Conservation (phyloP, 495 filamentous ascomycete species). For the Penicillium salamii region DNA sequence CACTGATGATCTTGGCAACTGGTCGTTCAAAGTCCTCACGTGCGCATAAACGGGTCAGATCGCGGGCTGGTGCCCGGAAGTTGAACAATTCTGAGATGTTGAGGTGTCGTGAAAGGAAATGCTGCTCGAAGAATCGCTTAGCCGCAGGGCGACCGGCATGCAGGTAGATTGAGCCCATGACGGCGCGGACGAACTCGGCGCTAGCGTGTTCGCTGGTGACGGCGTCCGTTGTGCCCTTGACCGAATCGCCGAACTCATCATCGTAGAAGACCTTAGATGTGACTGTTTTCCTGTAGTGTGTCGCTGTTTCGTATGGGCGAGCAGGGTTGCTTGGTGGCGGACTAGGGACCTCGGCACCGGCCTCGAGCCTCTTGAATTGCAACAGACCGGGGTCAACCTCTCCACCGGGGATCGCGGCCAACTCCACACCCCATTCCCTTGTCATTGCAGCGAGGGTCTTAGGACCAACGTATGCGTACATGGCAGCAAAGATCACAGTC, state of each 20-base stretch:
- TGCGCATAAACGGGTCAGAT: slow-evolving; percentile 74
- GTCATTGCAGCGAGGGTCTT: slow-evolving; percentile 67
- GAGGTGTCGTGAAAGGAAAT: slow-evolving; percentile 78
- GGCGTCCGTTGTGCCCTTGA: slow-evolving; percentile 22
- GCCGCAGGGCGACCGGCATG: slow-evolving; percentile 67
- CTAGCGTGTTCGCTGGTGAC: slow-evolving; percentile 48
- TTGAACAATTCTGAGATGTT: slow-evolving; percentile 73
- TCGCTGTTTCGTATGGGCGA: slow-evolving; percentile 42
- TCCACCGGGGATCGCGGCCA: slow-evolving; percentile 74
- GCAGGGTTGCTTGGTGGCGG: slow-evolving; percentile 17
- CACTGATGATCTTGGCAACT: slow-evolving; percentile 78
- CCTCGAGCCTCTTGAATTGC: slow-evolving; percentile 65
- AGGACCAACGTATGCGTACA: slow-evolving; percentile 76
- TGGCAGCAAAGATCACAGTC: slow-evolving; percentile 74
- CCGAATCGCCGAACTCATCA: slow-evolving; percentile 72
- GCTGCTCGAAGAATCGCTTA: slow-evolving; percentile 76
- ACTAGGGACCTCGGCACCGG: slow-evolving; percentile 49
- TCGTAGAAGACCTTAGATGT: slow-evolving; percentile 71
- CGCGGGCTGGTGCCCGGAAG: slow-evolving; percentile 77
- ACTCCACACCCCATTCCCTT: slow-evolving; percentile 85
- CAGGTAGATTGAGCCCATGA: slow-evolving; percentile 80
- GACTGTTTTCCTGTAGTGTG: slow-evolving; percentile 66
- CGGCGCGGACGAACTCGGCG: slow-evolving; percentile 71
- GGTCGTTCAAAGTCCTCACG: slow-evolving; percentile 87
- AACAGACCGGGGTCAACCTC: slow-evolving; percentile 94